These are phyloP conservation scores for Achlya hypogyna DNA, from an alignment of 352 stramenopile species.

Conservation along the genomic window DNA sequence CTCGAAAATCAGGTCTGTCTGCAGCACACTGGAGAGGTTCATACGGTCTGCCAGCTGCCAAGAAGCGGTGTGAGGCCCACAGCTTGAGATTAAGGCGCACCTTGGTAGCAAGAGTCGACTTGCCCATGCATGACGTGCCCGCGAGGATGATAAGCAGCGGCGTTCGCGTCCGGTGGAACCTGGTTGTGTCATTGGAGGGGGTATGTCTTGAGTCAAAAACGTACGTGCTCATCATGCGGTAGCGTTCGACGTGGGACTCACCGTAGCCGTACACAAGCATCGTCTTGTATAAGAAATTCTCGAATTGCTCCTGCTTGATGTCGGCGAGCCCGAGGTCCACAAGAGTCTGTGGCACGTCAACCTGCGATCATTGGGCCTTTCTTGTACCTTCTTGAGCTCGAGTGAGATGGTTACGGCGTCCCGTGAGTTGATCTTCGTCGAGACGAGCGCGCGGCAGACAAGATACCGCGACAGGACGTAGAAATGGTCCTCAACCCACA, in stretches of 20 bases:
- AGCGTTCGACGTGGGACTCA: slow-evolving; percentile 72
- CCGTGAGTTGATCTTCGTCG: slow-evolving; percentile 80
- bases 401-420: slow-evolving; percentile 83
- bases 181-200: slow-evolving; percentile 17
- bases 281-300: slow-evolving; percentile 87
- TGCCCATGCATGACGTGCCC: slow-evolving; percentile 72
- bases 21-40: slow-evolving; percentile 79
- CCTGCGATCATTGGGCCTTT: no score
- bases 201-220: neutral
- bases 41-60: slow-evolving; percentile 68
- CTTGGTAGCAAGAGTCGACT: slow-evolving; percentile 84
- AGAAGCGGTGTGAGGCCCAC: neutral
- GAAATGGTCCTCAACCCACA: slow-evolving; percentile 84
- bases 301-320: slow-evolving; percentile 84
- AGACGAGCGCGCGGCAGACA: slow-evolving; percentile 72
- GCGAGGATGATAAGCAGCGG: slow-evolving; percentile 78
- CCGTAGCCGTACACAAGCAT: slow-evolving; percentile 85
- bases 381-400: slow-evolving; percentile 80
- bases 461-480: slow-evolving; percentile 84
- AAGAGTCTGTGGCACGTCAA: slow-evolving; percentile 59
- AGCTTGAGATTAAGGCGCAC: slow-evolving; percentile 21
- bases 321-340: slow-evolving; percentile 78
- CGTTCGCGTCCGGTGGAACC: slow-evolving; percentile 76
- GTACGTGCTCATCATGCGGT: slow-evolving; percentile 84
- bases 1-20: slow-evolving; percentile 83